Conservation (phyloP, 805 yeast species). For the Priceomyces medius region DNA sequence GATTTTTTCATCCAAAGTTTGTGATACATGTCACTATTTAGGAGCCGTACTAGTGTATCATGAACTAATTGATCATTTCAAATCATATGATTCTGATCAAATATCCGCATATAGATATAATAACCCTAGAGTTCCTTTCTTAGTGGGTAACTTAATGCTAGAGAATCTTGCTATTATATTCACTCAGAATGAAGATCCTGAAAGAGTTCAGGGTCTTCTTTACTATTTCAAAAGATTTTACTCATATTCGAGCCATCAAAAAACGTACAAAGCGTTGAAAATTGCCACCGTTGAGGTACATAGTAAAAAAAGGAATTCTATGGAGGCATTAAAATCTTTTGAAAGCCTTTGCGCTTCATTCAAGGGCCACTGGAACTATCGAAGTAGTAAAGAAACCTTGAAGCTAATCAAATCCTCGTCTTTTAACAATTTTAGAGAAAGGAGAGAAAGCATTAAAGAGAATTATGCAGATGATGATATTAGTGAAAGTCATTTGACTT, state of each 20-base stretch:
- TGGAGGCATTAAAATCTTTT: conserved; percentile 23
- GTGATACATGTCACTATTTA: conserved; percentile 21
- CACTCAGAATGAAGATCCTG: conserved; percentile 22
- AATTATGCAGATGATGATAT: conserved; percentile 8
- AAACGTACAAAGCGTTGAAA: conserved; percentile 25
- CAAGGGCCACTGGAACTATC: conserved; percentile 20
- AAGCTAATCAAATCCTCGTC: conserved; percentile 13
- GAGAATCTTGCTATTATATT: conserved; percentile 29
- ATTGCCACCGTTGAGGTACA: conserved; percentile 32
- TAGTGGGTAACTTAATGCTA: conserved; percentile 27
- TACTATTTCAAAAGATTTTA: conserved; percentile 39
- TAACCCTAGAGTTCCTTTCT: conserved; percentile 28
- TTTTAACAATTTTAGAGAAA: conserved; percentile 19
- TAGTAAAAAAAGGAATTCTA: conserved; percentile 19
- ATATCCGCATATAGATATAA: conserved; percentile 10
- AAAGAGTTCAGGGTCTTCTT: conserved; percentile 28
- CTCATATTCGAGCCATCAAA: conserved; percentile 30
- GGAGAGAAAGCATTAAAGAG: conserved; percentile 20
- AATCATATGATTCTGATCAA: conserved; percentile 13
- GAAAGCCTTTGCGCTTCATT: conserved; percentile 16
- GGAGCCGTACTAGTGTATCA: conserved; percentile 38
- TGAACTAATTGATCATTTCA: conserved; percentile 29
- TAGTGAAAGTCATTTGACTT: not conserved
- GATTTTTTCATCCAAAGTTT: conserved; percentile 20
- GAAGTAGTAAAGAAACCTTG: conserved; percentile 10